These are phyloP conservation scores for Sporothrix phasma DNA, from an alignment of 2,329 filamentous ascomycete species.

Conservation along the genomic window DNA sequence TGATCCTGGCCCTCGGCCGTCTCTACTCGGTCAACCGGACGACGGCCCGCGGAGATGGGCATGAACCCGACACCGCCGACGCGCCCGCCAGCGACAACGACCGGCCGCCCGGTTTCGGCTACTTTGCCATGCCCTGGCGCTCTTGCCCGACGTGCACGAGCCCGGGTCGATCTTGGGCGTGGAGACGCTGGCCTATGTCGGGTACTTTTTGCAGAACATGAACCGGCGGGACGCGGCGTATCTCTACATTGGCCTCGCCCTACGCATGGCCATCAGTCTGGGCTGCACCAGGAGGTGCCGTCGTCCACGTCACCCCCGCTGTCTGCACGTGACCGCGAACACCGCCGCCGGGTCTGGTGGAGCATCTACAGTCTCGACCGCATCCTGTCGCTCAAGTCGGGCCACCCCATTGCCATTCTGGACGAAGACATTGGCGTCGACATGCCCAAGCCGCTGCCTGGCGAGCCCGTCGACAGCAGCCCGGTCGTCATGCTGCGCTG, in stretches of 20 bases:
- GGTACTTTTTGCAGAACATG: slow-evolving; percentile 48
- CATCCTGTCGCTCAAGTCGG: slow-evolving; percentile 43
- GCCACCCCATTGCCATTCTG: slow-evolving; percentile 44
- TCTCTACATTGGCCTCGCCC: slow-evolving; percentile 42
- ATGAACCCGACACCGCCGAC: neutral
- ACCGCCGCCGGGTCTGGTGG: slow-evolving; percentile 45
- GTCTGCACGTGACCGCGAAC: slow-evolving; percentile 35
- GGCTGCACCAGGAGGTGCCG: slow-evolving; percentile 45
- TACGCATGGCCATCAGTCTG: slow-evolving; percentile 47
- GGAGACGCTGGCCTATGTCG: slow-evolving; percentile 43
- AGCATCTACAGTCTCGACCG: slow-evolving; percentile 46
- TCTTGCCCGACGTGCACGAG: slow-evolving; percentile 46
- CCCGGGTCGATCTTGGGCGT: slow-evolving; percentile 45
- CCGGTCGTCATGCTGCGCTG: slow-evolving; percentile 39
- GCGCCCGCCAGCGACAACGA: neutral
- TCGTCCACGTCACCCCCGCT: slow-evolving; percentile 24
- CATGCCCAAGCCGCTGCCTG: slow-evolving; percentile 27
- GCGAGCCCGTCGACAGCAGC: slow-evolving; percentile 35
- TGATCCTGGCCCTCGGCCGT: slow-evolving; percentile 45
- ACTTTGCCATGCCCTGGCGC: slow-evolving; percentile 42
- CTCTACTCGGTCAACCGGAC: slow-evolving; percentile 49
- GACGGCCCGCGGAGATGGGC: slow-evolving; percentile 26
- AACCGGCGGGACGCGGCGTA: slow-evolving; percentile 46
- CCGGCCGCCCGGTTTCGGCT: slow-evolving; percentile 44
- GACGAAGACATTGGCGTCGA: slow-evolving; percentile 43